These are phyloP conservation scores for Entophlyctis helioformis DNA, from an alignment of 192 early-diverging fungal species.

Conservation along the genomic window DNA sequence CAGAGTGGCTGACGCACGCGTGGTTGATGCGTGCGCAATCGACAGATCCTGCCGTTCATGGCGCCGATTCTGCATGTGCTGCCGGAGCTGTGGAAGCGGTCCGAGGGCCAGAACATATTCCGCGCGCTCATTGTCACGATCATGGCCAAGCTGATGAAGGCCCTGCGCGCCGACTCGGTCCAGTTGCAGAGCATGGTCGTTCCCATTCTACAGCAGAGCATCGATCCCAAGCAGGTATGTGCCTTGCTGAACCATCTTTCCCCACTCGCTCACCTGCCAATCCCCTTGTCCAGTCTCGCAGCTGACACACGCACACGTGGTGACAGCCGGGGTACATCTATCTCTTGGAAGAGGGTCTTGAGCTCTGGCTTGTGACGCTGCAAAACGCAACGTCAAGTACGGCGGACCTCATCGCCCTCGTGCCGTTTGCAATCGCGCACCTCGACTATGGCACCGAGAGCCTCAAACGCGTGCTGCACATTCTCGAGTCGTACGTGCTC, in stretches of 20 bases:
- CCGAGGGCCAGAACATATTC: constrained; percentile 66
- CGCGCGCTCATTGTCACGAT: constrained; percentile 65
- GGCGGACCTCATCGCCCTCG: constrained; percentile 41
- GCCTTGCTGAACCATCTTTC: no score
- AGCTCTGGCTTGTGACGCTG: constrained; percentile 75
- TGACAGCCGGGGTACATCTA: constrained; percentile 54
- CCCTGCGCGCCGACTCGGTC: constrained; percentile 56
- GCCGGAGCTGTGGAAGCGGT: constrained; percentile 68
- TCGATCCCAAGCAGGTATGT: constrained; percentile 46
- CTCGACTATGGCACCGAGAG: constrained; percentile 68
- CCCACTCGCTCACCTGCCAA: not conserved
- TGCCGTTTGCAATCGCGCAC: constrained; percentile 46
- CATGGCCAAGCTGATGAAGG: constrained; percentile 63
- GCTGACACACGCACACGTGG: not conserved
- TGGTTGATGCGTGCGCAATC: no score
- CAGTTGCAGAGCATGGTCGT: constrained; percentile 62
- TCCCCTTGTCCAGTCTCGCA: not conserved
- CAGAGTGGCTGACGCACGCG: no score
- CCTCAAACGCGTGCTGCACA: constrained; percentile 58
- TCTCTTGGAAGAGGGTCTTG: constrained; percentile 81
- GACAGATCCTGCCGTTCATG: no score
- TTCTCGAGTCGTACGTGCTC: constrained; percentile 79
- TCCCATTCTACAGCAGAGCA: constrained; percentile 64
- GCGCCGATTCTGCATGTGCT: constrained; percentile 59
- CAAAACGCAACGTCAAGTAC: constrained; percentile 49